These are phyloP conservation scores for Coniella vitis DNA, from an alignment of 2,329 filamentous ascomycete genomes.

Conservation along the genomic window DNA sequence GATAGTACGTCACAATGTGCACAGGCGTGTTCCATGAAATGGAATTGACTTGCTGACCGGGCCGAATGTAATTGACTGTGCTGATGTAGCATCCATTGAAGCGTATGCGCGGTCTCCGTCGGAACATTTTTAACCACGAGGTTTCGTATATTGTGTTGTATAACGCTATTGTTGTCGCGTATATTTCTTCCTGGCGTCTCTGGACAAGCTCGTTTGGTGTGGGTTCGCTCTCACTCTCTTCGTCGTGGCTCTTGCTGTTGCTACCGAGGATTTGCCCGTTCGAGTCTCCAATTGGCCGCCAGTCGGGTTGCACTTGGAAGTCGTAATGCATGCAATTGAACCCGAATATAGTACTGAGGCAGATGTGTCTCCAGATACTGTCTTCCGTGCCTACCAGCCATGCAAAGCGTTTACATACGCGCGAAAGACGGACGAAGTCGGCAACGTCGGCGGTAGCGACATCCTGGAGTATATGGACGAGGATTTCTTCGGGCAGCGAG, in stretches of 20 bases:
- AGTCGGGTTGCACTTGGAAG: constrained; percentile 56
- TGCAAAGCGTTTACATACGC: constrained; percentile 81
- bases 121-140: constrained; percentile 67
- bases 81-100: constrained; percentile 96
- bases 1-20: constrained; percentile 96
- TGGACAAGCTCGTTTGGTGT: constrained; percentile 29
- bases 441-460: constrained; percentile 69
- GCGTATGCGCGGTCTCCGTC: constrained; percentile 73
- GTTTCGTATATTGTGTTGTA: constrained; percentile 38
- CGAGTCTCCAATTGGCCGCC: constrained; percentile 38
- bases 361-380: constrained; percentile 75
- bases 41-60: constrained; percentile 66
- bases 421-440: constrained; percentile 65
- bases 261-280: not conserved
- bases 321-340: constrained; percentile 79
- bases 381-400: constrained; percentile 81
- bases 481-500: constrained; percentile 72
- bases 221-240: constrained; percentile 15
- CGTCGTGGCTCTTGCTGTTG: not conserved
- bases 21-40: constrained; percentile 75
- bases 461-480: constrained; percentile 69
- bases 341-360: constrained; percentile 64
- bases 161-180: constrained; percentile 34
- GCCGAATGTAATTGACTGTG: constrained; percentile 88
- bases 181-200: constrained; percentile 26